Percentiles rank a stretch among this genome's conserved stretches.
phyloP scores from a whole-genome alignment of 2,329 filamentous ascomycete genomes.

The Fusarium sublunatum region DNA sequence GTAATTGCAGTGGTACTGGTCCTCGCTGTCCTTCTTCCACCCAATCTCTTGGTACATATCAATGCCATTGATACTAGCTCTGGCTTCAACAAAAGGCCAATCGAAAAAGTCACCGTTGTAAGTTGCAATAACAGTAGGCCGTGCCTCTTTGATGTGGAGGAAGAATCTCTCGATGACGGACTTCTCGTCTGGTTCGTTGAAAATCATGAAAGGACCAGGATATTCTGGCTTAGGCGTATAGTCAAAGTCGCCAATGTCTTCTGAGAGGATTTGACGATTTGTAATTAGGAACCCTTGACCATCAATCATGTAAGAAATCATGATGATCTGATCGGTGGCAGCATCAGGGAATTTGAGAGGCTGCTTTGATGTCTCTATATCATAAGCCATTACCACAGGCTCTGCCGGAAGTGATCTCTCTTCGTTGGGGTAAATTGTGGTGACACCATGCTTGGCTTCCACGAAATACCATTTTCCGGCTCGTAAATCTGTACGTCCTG shows the following conservation, averaged over 20 bases:
- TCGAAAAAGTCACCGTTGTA: constrained; percentile 99
- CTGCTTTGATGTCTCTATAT: constrained; percentile 97
- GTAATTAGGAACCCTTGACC: constrained; percentile 98
- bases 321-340: constrained; percentile 96
- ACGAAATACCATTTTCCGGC: constrained; percentile 98
- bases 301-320: constrained; percentile 99
- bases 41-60: constrained; percentile 99
- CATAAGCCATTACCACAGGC: constrained; percentile 97
- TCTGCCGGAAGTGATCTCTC: constrained; percentile 91
- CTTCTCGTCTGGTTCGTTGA: constrained; percentile 97
- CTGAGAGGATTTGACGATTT: constrained; percentile 96
- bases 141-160: constrained; percentile 91
- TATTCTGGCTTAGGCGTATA: constrained; percentile 99
- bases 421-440: constrained; percentile 85
- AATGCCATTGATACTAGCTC: constrained; percentile 93
- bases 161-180: constrained; percentile 91
- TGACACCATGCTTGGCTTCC: constrained; percentile 89
- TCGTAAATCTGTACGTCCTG: constrained; percentile 76
- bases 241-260: constrained; percentile 97
- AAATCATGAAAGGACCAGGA: constrained; percentile 93
- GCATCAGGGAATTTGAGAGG: constrained; percentile 97
- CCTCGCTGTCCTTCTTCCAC: constrained; percentile 93
- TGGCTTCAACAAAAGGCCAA: constrained; percentile 97
- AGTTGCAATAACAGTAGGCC: constrained; percentile 97
- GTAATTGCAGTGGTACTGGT: constrained; percentile 95